Evolutionary conservation across 176 grass and related monocot species (phyloP), one percentile per base, ranked within the genome.

Genomic region (Coix lacrymajobi): DNA sequence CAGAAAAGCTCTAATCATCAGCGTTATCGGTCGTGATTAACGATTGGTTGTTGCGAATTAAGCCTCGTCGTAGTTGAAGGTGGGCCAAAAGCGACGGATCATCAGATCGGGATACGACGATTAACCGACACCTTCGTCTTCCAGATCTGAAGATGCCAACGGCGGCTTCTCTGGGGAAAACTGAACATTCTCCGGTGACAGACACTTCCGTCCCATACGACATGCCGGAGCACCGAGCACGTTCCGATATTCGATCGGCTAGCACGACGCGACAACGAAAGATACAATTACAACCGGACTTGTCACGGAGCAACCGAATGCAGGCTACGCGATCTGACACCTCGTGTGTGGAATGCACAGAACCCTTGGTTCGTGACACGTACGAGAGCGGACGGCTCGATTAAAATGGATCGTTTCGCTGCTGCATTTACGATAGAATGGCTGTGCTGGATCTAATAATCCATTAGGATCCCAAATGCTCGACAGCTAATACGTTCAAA

Each of bases 141-240:
- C 33, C 30, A 49, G 68, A 75, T 63, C 57, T 44, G 76, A 63
- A 63, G 40, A 77, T 77, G 69, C 43, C 74, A 30, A 16, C 20
- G 9, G 3, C 7, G 60, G 52, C 38, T 12, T 31, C 11, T 85
- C 20, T 2, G 20, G 41, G 10, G 57, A 14, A 14, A 75, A 14
- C 3, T 76, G 12, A 79, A 57, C 51, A 70, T 85, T 81, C 78
- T 81, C 60, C 60, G 60, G 7, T 44, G 20, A 66, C 15, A n/a
- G 65, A 19, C 8, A 40, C 34, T 9, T 41, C 1, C 48, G 8
- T 7, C 31, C 63, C 78, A 79, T n/a, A 4, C 52, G 25, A 78
- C 60, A 36, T 67, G 62, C 6, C 1, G 20, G 7, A 56, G 44
- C 78, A 80, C 1, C 12, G 7, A 56, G 44, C 78, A 80, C n/a